Evolutionary conservation across 768 basidiomycete genomes (phyloP).

Genomic region (Pleurotus pulmonarius): DNA sequence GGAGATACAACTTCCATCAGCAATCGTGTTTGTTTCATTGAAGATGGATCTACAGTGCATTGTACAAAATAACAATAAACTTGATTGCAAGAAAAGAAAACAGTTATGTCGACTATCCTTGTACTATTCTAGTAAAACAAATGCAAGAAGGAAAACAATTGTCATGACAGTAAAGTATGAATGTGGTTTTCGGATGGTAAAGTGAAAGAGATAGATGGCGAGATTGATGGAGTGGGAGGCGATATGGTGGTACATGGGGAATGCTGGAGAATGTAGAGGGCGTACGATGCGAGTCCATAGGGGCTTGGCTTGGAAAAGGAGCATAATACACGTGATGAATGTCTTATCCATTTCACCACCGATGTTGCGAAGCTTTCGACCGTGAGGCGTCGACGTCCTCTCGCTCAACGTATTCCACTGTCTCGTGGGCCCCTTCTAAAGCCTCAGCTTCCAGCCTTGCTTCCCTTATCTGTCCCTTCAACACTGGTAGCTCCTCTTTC

Average conservation of each 20-base stretch:
- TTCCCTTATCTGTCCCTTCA: conserved; percentile 55
- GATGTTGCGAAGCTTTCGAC: not conserved
- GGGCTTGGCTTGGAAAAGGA: not conserved
- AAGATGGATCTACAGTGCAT: no score
- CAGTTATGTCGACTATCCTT: not conserved
- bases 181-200: not conserved
- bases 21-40: no score
- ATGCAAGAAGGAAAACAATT: not conserved
- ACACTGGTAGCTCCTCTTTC: conserved; percentile 48
- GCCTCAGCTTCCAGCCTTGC: conserved; percentile 21
- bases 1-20: no score
- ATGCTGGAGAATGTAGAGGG: not conserved
- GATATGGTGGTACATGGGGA: not conserved
- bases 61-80: conserved; percentile 1
- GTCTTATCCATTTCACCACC: not conserved
- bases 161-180: not conserved
- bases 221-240: not conserved
- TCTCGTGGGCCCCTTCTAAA: conserved; percentile 9
- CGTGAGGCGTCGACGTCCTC: not conserved
- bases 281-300: not conserved
- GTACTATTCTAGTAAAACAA: conserved; percentile 1
- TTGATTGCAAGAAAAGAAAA: conserved; percentile 6
- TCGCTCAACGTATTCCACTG: not conserved
- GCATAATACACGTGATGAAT: not conserved
- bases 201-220: conserved; percentile 3